phyloP scores from a whole-genome alignment of 2,329 filamentous ascomycete species.

The Cercospora brassicicola region DNA sequence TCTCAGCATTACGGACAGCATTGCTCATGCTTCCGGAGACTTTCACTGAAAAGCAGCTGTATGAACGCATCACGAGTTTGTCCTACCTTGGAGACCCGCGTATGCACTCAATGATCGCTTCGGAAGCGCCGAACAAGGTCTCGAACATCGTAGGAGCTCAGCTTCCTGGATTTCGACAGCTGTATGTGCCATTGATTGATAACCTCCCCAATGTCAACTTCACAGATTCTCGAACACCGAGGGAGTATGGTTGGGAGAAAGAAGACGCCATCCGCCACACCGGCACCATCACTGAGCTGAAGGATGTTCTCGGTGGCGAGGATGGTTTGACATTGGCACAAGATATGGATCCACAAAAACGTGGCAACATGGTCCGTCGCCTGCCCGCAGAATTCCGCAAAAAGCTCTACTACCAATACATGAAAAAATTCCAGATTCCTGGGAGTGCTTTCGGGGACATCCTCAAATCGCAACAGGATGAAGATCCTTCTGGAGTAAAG shows the following conservation, averaged over 20 bases:
- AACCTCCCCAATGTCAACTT: constrained; percentile 87
- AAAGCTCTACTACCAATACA: constrained; percentile 92
- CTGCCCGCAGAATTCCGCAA: constrained; percentile 83
- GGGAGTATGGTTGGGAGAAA: constrained; percentile 43
- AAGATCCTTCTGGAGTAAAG: constrained; percentile 64
- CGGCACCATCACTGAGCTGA: constrained; percentile 55
- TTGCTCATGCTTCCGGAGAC: constrained; percentile 78
- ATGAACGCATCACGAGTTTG: constrained; percentile 85
- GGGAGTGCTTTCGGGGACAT: constrained; percentile 79
- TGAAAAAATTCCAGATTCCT: constrained; percentile 84
- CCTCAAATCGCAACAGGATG: constrained; percentile 73
- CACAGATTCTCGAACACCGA: constrained; percentile 60
- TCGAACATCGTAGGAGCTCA: constrained; percentile 92
- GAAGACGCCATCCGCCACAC: constrained; percentile 42
- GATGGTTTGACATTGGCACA: constrained; percentile 72
- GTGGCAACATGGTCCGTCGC: constrained; percentile 94
- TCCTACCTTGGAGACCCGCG: constrained; percentile 96
- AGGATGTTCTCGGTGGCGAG: constrained; percentile 52
- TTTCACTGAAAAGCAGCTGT: constrained; percentile 86
- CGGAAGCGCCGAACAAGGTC: constrained; percentile 87
- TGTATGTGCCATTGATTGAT: constrained; percentile 86
- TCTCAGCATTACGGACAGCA: constrained; percentile 86
- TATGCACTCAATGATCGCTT: constrained; percentile 69
- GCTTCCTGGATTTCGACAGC: constrained; percentile 82
- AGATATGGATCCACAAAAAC: constrained; percentile 87